Percentiles rank a stretch among this genome's conserved stretches.
These are phyloP conservation scores for Tricholoma hemisulphureum DNA, from an alignment of 768 basidiomycete species.

Conservation along the genomic window DNA sequence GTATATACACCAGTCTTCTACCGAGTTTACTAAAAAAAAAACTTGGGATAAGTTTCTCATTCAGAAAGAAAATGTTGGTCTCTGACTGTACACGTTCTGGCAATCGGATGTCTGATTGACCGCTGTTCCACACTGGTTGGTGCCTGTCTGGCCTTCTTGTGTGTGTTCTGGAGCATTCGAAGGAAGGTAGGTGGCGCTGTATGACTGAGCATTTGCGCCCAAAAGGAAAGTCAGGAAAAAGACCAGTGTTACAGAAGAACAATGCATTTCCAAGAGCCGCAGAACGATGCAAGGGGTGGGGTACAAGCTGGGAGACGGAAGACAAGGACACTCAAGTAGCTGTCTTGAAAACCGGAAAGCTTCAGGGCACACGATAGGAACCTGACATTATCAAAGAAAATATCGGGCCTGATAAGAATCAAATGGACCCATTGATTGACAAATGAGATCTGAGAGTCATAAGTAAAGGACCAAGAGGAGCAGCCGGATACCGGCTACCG, in stretches of 20 bases:
- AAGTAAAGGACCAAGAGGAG: background rate
- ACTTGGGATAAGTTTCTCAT: background rate
- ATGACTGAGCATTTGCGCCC: conserved; percentile 1
- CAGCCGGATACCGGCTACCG: background rate
- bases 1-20: conserved; percentile 50
- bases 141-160: conserved; percentile 2
- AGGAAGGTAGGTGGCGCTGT: conserved; percentile 7
- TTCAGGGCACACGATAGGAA: background rate
- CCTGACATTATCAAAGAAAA: background rate
- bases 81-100: conserved; percentile 5
- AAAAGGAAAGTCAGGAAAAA: background rate
- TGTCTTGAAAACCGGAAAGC: background rate
- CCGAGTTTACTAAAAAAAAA: conserved; percentile 49
- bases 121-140: conserved; percentile 4
- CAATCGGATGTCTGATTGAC: conserved; percentile 3
- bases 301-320: background rate
- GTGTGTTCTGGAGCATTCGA: conserved; percentile 3
- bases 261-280: background rate
- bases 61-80: background rate
- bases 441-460: no score
- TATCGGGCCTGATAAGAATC: background rate
- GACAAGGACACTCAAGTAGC: background rate
- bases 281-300: background rate
- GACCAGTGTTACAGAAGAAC: background rate
- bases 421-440: background rate